Evolutionary conservation across 2,329 filamentous ascomycete species (phyloP), one percentile per base, ranked within the genome.

Genomic region (Pseudonectria buxi): DNA sequence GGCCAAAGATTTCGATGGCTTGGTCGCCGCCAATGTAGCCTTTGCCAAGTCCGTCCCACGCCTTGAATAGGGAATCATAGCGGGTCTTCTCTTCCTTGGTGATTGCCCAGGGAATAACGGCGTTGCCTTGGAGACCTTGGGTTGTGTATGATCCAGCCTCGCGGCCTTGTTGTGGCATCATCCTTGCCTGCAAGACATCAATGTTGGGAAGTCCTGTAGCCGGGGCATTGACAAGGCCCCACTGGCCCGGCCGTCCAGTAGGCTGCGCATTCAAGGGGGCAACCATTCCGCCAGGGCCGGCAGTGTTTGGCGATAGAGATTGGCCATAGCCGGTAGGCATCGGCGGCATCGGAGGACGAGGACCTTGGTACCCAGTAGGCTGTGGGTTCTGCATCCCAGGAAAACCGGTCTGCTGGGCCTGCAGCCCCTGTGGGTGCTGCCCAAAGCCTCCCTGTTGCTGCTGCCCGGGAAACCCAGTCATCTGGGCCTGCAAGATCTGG

Each of bases 31-130:
- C 84, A 55, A 98, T 94, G 53, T 82, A 95, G 0, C 92, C 92
- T 61, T 94, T 95, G 44, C 81, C 78, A 45, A 98, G 78, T 3
- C 92, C 92, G 64, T 98, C 92, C 92, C 92, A 98, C 5, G 89
- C 89, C 46, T 81, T 85, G 71, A 98, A 98, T 24, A 96, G 77
- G 41, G 87, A 77, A 61, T 98, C 92, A 50, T 98, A 98, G 44
- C 94, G 83, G 42, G 85, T 90, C 71, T 98, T 98, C 63, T 98
- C 92, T 45, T 95, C 89, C 61, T 98, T 98, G 4, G 92, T 98
- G 41, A 98, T 92, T 12, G 92, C 89, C 92, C 92, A 98, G 0
- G 92, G 92, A 54, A 98, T 90, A 7, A 87, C 90, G 1, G 92
- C 92, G 63, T 94, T 96, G 34, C 92, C 92, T 44, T 87, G 81